Base-by-base conservation (phyloP, 345 rosid species). In the Reutealis trisperma region DNA sequence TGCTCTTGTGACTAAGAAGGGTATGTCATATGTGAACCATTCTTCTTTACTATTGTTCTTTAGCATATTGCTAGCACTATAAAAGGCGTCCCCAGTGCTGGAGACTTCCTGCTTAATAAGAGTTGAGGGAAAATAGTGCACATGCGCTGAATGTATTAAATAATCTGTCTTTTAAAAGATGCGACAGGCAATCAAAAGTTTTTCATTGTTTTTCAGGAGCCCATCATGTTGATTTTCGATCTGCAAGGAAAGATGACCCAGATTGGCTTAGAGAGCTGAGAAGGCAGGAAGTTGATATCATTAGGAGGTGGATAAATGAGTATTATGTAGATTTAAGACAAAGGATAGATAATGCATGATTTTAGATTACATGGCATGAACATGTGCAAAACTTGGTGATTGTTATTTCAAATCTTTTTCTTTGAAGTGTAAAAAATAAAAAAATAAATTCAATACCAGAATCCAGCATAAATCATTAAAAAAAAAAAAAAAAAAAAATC, bases 161-260 rank as follows among this genome's bases (percentile, higher is more conserved):
- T 51, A 2, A 51, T 51, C 18, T 12, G 15, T 51, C 55, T 15
- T 51, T 9, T 10, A 2, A 0, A 27, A 34, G 3, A 16, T 12
- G 3, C 6, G 2, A 52, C 2, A 52, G 57, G 19, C 1, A 18
- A 5, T 54, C 3, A 54, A 3, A 54, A 22, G 21, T n/a, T 54
- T 47, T 14, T 34, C 10, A 52, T 68, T 67, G 60, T 61, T 71
- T 32, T 78, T 79, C 62, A 92, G 92, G 97, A 80, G 94, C 97
- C 72, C 93, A 89, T 80, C 94, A 92, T 80, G 86, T 83, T 0
- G 93, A 90, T 83, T 87, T 92, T 34, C 89, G 91, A 37, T 71
- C 86, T 6, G 86, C 90, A 41, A 81, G 87, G 1, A 85, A 85
- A 82, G 85, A 73, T 0, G 92, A 90, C 52, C 94, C 97, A 0